Conservation (phyloP, 2,329 filamentous ascomycete genomes). For the Parafenestella ontariensis region DNA sequence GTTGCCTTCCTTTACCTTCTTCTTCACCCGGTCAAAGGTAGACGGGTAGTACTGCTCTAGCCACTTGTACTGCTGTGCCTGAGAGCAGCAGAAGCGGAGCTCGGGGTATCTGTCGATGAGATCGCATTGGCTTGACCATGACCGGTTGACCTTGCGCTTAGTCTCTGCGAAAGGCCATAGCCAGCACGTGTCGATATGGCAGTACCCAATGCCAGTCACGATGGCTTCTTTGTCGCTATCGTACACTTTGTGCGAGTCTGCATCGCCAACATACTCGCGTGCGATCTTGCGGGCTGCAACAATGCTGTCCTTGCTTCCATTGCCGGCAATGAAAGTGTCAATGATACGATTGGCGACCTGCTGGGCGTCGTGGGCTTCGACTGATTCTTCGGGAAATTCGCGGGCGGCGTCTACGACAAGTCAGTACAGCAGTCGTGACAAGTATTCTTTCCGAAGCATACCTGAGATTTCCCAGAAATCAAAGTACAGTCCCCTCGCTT, state of each 20-base stretch:
- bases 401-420: conserved; percentile 73
- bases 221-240: conserved; percentile 74
- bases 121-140: conserved; percentile 96
- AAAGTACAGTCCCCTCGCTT: conserved; percentile 81
- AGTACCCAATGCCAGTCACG: conserved; percentile 91
- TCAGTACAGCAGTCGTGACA: neutral
- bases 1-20: conserved; percentile 85
- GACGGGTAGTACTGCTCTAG: conserved; percentile 87
- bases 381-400: conserved; percentile 87
- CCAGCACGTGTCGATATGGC: conserved; percentile 98
- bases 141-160: conserved; percentile 92
- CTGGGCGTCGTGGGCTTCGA: conserved; percentile 86
- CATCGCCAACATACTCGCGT: conserved; percentile 78
- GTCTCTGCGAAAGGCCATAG: conserved; percentile 98
- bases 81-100: conserved; percentile 88
- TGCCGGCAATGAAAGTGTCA: conserved; percentile 82
- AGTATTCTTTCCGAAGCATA: neutral
- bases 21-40: conserved; percentile 88
- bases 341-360: conserved; percentile 88
- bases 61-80: conserved; percentile 99
- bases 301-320: conserved; percentile 75
- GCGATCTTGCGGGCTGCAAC: conserved; percentile 82
- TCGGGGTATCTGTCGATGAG: conserved; percentile 95
- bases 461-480: conserved; percentile 91
- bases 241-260: conserved; percentile 87